Conservation (phyloP, 2,329 filamentous ascomycete genomes). For the Beauveria bassiana region DNA sequence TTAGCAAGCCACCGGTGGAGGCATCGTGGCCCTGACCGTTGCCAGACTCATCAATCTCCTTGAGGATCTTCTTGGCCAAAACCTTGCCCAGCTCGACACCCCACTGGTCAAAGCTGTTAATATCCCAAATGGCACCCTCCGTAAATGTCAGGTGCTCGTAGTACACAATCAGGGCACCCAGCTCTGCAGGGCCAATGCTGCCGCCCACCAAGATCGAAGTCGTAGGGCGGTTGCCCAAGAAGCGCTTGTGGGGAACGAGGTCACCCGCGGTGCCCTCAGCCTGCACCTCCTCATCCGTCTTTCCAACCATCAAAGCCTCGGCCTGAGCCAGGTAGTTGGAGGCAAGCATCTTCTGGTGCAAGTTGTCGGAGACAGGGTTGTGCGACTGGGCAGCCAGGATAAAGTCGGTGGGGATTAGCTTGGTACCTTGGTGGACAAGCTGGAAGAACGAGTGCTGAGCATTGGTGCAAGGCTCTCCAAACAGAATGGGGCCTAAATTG, state of each 20-base stretch:
- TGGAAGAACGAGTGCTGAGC: constrained; percentile 99
- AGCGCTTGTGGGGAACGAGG: constrained; percentile 96
- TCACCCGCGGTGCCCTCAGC: constrained; percentile 65
- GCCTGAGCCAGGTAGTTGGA: constrained; percentile 89
- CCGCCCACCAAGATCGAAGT: constrained; percentile 86
- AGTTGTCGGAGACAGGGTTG: constrained; percentile 86
- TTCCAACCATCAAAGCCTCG: constrained; percentile 85
- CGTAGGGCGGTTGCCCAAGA: constrained; percentile 94
- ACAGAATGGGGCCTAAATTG: constrained; percentile 66
- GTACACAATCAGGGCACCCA: constrained; percentile 94
- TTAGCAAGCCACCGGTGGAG: constrained; percentile 83
- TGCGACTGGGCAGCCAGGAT: constrained; percentile 93
- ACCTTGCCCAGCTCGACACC: constrained; percentile 97
- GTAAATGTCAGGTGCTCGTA: constrained; percentile 99
- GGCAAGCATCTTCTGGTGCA: constrained; percentile 93
- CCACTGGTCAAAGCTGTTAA: constrained; percentile 99
- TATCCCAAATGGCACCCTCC: constrained; percentile 97
- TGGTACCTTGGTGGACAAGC: constrained; percentile 96
- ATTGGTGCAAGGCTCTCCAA: constrained; percentile 97
- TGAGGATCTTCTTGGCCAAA: constrained; percentile 83
- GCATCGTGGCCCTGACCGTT: constrained; percentile 70
- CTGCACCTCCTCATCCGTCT: constrained; percentile 72
- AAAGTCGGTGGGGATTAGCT: constrained; percentile 97
- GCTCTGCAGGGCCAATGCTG: constrained; percentile 86
- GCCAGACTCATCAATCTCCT: constrained; percentile 74